Evolutionary conservation across 2,329 filamentous ascomycete species (phyloP).

Genomic region (Exophiala sideris): DNA sequence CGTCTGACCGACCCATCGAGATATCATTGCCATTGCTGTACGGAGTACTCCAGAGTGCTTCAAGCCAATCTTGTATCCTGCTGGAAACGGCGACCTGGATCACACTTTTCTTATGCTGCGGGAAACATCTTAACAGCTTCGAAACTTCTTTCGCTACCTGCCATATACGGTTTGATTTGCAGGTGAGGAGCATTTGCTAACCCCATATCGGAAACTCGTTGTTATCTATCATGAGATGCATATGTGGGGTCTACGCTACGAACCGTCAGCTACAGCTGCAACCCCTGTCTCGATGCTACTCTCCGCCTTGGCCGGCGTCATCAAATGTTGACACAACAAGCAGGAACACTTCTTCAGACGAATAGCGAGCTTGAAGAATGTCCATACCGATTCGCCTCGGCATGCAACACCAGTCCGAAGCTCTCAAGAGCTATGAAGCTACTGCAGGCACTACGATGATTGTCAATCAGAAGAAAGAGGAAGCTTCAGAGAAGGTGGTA

Average conservation of each 20-base stretch:
- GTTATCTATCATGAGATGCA: constrained; percentile 4
- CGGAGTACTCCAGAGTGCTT: too few relatives aligned
- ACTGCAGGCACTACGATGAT: constrained; percentile 14
- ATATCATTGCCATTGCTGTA: too few relatives aligned
- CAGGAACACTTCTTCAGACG: neutral
- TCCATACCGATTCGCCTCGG: constrained; percentile 2
- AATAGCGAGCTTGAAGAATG: constrained; percentile 8
- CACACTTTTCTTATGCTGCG: too few relatives aligned
- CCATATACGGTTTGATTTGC: neutral
- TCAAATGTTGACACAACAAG: constrained; percentile 4
- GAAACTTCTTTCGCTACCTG: neutral
- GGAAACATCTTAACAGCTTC: neutral
- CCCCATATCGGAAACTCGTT: neutral
- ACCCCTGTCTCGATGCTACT: constrained; percentile 19
- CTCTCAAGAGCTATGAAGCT: constrained; percentile 7
- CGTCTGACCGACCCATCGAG: too few relatives aligned
- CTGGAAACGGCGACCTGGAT: too few relatives aligned
- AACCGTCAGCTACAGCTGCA: neutral
- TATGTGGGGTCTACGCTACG: constrained; percentile 1
- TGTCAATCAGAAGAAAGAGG: neutral
- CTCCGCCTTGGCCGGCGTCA: constrained; percentile 15
- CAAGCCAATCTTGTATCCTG: too few relatives aligned
- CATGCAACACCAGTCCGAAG: constrained; percentile 1
- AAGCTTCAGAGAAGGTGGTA: neutral
- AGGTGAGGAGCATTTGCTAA: neutral